Evolutionary conservation across 148 eudicot genomes (phyloP), one percentile per base, ranked within the genome.

Genomic region (Arbutus unedo): DNA sequence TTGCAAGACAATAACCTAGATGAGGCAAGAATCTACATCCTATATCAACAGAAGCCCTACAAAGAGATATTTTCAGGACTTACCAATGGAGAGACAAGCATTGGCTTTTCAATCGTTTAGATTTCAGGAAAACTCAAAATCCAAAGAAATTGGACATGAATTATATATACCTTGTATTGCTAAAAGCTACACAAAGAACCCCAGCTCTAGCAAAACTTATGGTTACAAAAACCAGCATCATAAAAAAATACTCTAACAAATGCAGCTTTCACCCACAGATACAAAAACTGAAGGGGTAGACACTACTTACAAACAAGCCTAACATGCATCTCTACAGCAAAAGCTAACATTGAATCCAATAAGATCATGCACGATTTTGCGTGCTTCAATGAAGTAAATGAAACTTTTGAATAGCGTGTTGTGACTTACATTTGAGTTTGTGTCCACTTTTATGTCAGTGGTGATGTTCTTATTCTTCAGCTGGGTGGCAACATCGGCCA

Each of bases 391-490:
- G 50, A 21, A 9, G 56, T 21, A n/a, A 74, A n/a, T 72, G 31
- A 43, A 72, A 45, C 76, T 72, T 43, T 18, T 19, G 54, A 84
- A 62, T 38, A 14, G 18, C 50, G 41, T 19, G 10, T 47, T 38
- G 53, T 19, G 66, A 84, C 98, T 89, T 85, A 94, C 98, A 68
- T 92, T 94, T 79, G 98, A 91, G 86, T 85, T 90, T 4, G 94
- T 91, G 84, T 94, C 98, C 68, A 94, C 92, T 90, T 94, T 94
- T 74, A 94, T 81, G 85, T 94, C 96, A n/a, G 96, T 91, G 18
- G 93, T 92, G 73, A 91, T 84, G 82, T 94, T 92, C 87, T 94
- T 94, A 88, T 90, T 94, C 23, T 83, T 74, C 85, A 91, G 83
- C 87, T 92, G 89, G 51, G 98, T 88, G 77, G 89, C 84, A 56